These are phyloP conservation scores for Pecoramyces ruminantium DNA, from an alignment of 192 early-diverging fungal genomes.

Conservation along the genomic window DNA sequence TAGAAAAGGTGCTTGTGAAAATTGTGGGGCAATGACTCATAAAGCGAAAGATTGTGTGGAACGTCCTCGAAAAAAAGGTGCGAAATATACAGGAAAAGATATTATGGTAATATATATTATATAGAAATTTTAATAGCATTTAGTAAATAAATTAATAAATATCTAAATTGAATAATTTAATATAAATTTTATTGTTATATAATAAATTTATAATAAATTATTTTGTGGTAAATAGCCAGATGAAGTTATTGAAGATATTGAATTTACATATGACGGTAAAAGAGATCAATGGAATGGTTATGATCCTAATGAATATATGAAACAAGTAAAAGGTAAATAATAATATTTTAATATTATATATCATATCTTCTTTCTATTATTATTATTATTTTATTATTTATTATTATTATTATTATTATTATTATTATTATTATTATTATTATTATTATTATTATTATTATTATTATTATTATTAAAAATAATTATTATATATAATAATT, in stretches of 20 bases:
- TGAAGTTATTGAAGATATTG: conserved; percentile 58
- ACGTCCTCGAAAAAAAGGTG: conserved; percentile 72
- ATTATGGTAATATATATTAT: conserved; percentile 25
- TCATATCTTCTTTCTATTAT: not conserved
- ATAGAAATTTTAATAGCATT: too few species aligned
- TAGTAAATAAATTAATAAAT: too few species aligned
- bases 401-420: too few species aligned
- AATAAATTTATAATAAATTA: too few species aligned
- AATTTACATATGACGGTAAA: conserved; percentile 84
- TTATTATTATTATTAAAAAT: too few species aligned
- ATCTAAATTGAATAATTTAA: too few species aligned
- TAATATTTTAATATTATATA: not conserved
- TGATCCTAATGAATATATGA: conserved; percentile 67
- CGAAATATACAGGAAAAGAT: conserved; percentile 68
- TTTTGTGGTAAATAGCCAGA: conserved; percentile 45
- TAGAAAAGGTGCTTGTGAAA: conserved; percentile 88
- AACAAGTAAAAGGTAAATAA: conserved; percentile 34
- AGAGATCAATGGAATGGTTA: conserved; percentile 98
- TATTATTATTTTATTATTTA: conserved; percentile 1
- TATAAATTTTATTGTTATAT: too few species aligned
- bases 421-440: too few species aligned
- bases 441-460: too few species aligned
- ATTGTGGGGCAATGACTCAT: conserved; percentile 93
- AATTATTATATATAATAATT: too few species aligned
- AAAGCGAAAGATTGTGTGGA: conserved; percentile 89